Percentiles rank a stretch among this genome's conserved stretches.
Conservation (phyloP, 176 grass and related monocot species). For the Juncus inflexus region DNA sequence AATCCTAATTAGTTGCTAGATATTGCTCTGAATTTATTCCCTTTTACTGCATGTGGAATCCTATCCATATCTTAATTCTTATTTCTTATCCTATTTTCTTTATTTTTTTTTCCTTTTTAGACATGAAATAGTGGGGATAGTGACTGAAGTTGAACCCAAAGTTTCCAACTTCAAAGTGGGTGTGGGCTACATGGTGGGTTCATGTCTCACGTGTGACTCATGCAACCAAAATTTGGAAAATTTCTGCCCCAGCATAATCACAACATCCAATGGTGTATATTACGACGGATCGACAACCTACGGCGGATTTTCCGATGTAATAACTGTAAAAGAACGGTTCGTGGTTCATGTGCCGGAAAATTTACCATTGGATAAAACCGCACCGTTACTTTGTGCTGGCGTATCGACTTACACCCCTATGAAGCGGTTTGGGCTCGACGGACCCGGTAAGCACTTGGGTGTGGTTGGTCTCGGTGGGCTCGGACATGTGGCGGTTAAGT, state of each 20-base stretch:
- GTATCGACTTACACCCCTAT: constrained; percentile 60
- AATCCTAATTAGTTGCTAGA: not conserved
- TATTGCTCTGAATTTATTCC: not conserved
- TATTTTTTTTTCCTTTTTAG: constrained; percentile 13
- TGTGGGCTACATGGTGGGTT: constrained; percentile 53
- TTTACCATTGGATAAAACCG: constrained; percentile 33
- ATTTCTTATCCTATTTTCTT: not conserved
- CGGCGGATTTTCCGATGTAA: constrained; percentile 53
- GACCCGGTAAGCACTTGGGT: constrained; percentile 56
- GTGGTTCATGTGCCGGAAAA: constrained; percentile 44
- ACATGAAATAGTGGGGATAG: constrained; percentile 51
- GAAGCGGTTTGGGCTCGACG: constrained; percentile 47
- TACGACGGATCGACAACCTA: constrained; percentile 32
- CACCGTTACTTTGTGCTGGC: constrained; percentile 62
- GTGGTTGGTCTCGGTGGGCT: constrained; percentile 64
- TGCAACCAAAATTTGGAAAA: constrained; percentile 49
- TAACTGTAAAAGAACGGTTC: constrained; percentile 42
- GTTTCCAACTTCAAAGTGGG: constrained; percentile 53
- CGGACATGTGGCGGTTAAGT: constrained; percentile 67
- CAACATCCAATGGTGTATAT: constrained; percentile 51
- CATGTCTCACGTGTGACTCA: constrained; percentile 54
- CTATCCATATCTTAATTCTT: not conserved
- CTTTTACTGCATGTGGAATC: not conserved
- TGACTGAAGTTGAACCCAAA: constrained; percentile 30
- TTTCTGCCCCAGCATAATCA: constrained; percentile 45